Conservation (phyloP, 108 stramenopile species). For the Skeletonema costatum region DNA sequence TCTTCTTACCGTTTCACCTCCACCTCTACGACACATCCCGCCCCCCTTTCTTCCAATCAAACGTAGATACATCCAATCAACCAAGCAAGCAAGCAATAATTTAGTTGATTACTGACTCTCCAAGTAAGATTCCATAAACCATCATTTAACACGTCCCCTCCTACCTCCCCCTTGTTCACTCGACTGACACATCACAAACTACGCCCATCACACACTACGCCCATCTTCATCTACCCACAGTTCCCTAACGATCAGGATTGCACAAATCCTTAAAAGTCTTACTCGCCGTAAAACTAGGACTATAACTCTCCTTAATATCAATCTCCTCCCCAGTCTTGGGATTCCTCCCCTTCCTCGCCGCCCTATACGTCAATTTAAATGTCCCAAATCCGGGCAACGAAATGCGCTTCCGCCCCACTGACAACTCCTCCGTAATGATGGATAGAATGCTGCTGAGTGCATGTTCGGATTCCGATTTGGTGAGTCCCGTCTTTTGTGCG, state of each 20-base stretch:
- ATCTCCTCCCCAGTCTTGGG: constrained; percentile 92
- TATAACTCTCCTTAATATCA: constrained; percentile 71
- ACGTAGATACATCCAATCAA: too few relatives aligned
- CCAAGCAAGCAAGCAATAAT: too few relatives aligned
- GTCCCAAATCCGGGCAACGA: constrained; percentile 88
- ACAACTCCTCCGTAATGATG: constrained; percentile 35
- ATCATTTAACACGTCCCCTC: too few relatives aligned
- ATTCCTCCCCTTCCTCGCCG: constrained; percentile 88
- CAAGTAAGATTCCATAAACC: too few relatives aligned
- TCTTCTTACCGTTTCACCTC: too few relatives aligned
- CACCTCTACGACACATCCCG: too few relatives aligned
- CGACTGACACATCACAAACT: too few relatives aligned
- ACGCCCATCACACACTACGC: neutral
- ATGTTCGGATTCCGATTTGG: constrained; percentile 77
- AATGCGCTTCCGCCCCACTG: constrained; percentile 71
- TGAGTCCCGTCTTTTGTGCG: constrained; percentile 74
- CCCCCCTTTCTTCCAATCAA: too few relatives aligned
- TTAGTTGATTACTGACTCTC: too few relatives aligned
- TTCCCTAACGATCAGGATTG: constrained; percentile 49
- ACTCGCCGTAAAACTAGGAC: constrained; percentile 77
- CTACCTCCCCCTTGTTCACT: too few relatives aligned
- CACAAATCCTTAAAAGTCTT: constrained; percentile 89
- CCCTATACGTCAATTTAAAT: constrained; percentile 76
- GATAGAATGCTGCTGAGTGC: constrained; percentile 61
- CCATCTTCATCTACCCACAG: too few relatives aligned